Conservation (phyloP, 1,284 basidiomycete species). For the Boletus sp. region DNA sequence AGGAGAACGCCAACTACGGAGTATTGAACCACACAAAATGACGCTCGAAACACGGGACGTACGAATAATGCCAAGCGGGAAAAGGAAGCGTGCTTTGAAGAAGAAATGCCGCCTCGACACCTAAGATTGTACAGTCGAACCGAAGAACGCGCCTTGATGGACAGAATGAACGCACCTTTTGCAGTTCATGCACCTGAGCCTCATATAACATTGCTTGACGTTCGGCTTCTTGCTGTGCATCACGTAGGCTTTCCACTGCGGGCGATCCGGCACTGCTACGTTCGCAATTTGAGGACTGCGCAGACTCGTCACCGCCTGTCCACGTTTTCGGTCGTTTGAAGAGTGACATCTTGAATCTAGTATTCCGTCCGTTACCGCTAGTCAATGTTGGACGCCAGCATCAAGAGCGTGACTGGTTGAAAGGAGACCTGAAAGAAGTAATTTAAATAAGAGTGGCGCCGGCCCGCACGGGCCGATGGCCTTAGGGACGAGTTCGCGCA, state of each 20-base stretch:
- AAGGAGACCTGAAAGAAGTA: too few relatives aligned
- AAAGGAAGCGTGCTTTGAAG: constrained; percentile 41
- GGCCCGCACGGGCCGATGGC: too few relatives aligned
- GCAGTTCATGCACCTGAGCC: constrained; percentile 25
- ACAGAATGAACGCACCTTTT: constrained; percentile 15
- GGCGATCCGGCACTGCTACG: constrained; percentile 1
- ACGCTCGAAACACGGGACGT: constrained; percentile 13
- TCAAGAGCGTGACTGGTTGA: too few relatives aligned
- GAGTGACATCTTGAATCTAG: constrained; percentile 18
- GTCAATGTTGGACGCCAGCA: too few relatives aligned
- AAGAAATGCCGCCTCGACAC: constrained; percentile 21
- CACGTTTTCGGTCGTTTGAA: constrained; percentile 24
- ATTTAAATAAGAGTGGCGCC: too few relatives aligned
- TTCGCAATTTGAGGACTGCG: constrained; percentile 19
- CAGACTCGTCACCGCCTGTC: constrained; percentile 13
- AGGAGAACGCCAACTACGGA: constrained; percentile 60
- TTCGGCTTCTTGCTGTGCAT: constrained; percentile 19
- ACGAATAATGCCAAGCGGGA: constrained; percentile 48
- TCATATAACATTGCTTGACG: constrained; percentile 22
- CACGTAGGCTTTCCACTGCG: constrained; percentile 3
- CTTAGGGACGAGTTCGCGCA: too few relatives aligned
- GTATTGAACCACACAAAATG: constrained; percentile 2
- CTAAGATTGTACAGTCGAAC: constrained; percentile 8
- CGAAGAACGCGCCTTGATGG: background rate
- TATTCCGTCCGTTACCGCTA: background rate